phyloP scores from a whole-genome alignment of 768 basidiomycete genomes.

The Pleurotus citrinopileatus region DNA sequence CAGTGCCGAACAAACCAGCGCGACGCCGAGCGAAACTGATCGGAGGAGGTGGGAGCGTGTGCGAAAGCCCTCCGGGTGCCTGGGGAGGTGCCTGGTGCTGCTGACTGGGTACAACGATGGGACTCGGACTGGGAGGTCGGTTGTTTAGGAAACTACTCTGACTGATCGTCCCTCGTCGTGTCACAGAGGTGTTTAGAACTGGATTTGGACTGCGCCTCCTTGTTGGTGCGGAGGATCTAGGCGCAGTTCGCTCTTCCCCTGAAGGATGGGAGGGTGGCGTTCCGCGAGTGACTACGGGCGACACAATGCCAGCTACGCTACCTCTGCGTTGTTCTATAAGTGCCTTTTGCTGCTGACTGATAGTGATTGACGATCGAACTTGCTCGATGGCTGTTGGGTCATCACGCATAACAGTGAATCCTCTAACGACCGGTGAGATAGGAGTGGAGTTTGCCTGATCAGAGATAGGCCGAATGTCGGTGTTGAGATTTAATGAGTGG shows the following conservation, averaged over 20 bases:
- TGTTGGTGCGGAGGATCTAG: conserved; percentile 18
- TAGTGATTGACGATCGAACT: conserved; percentile 56
- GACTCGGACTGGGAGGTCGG: conserved; percentile 32
- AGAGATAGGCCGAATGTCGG: conserved; percentile 38
- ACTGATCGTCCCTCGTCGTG: conserved; percentile 25
- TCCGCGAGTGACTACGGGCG: conserved; percentile 26
- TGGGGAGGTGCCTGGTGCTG: conserved; percentile 20
- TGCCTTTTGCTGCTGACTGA: conserved; percentile 72
- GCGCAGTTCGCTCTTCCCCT: conserved; percentile 23
- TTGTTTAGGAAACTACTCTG: conserved; percentile 15
- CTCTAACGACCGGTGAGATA: conserved; percentile 66
- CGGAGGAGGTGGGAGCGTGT: conserved; percentile 64
- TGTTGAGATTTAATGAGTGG: conserved; percentile 42
- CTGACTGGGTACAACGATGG: conserved; percentile 25
- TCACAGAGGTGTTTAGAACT: conserved; percentile 15
- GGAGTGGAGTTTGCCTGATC: conserved; percentile 51
- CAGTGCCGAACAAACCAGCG: conserved; percentile 55
- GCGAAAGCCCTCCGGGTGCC: conserved; percentile 21
- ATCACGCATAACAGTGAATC: conserved; percentile 56
- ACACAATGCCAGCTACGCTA: conserved; percentile 43
- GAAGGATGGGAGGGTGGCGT: conserved; percentile 27
- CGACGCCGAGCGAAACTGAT: conserved; percentile 79
- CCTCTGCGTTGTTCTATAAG: conserved; percentile 69
- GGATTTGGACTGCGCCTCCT: conserved; percentile 38
- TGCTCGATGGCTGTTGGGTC: conserved; percentile 58